Base-by-base conservation (phyloP, 1,139 yeast species). In the Scheffersomyces lignicola region DNA sequence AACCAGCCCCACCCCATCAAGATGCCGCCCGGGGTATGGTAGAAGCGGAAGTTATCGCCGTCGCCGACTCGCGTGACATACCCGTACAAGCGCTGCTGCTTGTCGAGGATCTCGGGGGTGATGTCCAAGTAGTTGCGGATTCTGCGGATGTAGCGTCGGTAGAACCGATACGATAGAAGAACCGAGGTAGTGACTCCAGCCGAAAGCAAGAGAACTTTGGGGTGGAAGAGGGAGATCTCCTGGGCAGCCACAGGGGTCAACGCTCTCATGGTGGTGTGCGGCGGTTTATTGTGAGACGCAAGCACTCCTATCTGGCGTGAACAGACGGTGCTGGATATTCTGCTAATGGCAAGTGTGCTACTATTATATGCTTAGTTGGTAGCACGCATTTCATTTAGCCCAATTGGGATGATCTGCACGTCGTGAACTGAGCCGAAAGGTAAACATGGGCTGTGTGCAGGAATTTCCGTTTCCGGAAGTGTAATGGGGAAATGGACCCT, bases 1-100 rank as follows among this genome's bases (percentile, higher is more conserved):
- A 87, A 52, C 96, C 96, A 88, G 8, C 95, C 92, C 98, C 98
- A 92, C 0, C 99, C 99, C 4, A 82, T 76, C 1, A 81, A 51
- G 0, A 73, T 40, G 0, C 98, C 98, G 3, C 97, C 97, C 0
- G 99, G 99, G 0, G 95, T 82, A 56, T 92, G 99, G 52, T 71
- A 92, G 47, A 92, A 78, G 36, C 92, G 83, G 58, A 92, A 92
- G 54, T 90, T 90, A 55, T 92, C 99, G 4, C 97, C 98, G 58
- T 92, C 98, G 0, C 97, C 97, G 0, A 92, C 98, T 3, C 94
- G 69, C 0, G 96, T 87, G 5, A 90, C 97, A 37, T 73, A 70
- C 0, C 98, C 98, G 38, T 76, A 73, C n/a, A 90, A 45, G 20
- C 48, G 49, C 6, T 54, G 49, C 24, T 54, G 50, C n/a, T 48